A percentile compares a stretch with the other conserved stretches of the same genome.
Evolutionary conservation across 768 basidiomycete species (phyloP).

Genomic region (Myochromella boudieri): DNA sequence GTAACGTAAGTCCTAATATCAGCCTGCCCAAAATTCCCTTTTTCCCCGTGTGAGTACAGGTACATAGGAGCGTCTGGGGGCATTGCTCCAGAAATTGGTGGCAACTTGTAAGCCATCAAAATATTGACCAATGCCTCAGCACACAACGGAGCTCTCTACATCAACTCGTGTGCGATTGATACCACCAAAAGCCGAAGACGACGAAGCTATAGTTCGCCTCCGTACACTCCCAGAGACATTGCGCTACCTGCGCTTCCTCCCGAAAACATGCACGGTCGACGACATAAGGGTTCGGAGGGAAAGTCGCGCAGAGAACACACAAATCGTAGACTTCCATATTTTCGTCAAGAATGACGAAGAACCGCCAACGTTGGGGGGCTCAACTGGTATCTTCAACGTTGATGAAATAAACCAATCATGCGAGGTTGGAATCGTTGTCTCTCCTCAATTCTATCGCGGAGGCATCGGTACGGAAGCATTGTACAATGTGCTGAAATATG

Average conservation of each 20-base stretch:
- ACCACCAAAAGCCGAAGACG: conserved; percentile 33
- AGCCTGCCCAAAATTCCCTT: too few species aligned
- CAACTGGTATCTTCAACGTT: conserved; percentile 37
- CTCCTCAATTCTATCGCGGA: conserved; percentile 33
- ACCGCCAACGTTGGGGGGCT: conserved; percentile 31
- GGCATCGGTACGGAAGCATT: conserved; percentile 45
- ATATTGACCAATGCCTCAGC: conserved; percentile 36
- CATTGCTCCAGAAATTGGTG: too few species aligned
- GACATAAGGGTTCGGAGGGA: conserved; percentile 36
- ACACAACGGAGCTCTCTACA: conserved; percentile 28
- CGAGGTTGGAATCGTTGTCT: conserved; percentile 41
- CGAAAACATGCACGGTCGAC: conserved; percentile 32
- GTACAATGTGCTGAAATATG: conserved; percentile 36
- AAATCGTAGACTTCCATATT: conserved; percentile 37
- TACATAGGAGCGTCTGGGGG: too few species aligned
- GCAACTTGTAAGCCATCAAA: too few species aligned
- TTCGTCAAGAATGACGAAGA: conserved; percentile 28
- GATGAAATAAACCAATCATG: conserved; percentile 34
- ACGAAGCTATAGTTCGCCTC: conserved; percentile 32
- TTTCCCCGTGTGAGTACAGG: too few species aligned
- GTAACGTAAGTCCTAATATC: too few species aligned
- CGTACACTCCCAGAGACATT: conserved; percentile 39
- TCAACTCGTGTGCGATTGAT: conserved; percentile 33
- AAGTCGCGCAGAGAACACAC: conserved; percentile 29
- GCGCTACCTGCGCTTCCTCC: conserved; percentile 38